A percentile compares a stretch with the other conserved stretches of the same genome.
Evolutionary conservation across 768 basidiomycete species (phyloP).

Genomic region (Suillus spraguei): DNA sequence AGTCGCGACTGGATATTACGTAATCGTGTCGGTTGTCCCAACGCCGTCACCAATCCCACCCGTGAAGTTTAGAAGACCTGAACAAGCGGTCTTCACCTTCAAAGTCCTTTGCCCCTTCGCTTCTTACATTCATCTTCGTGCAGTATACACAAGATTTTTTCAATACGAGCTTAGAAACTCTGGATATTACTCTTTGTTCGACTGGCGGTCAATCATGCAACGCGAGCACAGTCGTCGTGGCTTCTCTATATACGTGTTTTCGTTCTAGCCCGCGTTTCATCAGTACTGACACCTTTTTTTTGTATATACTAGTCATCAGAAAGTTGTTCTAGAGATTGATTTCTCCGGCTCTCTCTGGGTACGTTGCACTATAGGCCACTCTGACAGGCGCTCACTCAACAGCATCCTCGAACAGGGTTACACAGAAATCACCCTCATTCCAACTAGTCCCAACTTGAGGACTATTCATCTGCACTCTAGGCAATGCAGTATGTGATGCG

Average conservation of each 20-base stretch:
- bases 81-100: slow-evolving; percentile 12
- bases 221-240: slow-evolving; percentile 80
- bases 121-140: slow-evolving; percentile 2
- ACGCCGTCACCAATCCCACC: slow-evolving; percentile 28
- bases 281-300: slow-evolving; percentile 47
- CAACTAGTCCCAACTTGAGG: slow-evolving; percentile 74
- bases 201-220: slow-evolving; percentile 49
- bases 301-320: slow-evolving; percentile 91
- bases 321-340: slow-evolving; percentile 92
- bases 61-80: slow-evolving; percentile 16
- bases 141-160: background rate
- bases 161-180: slow-evolving; percentile 2
- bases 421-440: slow-evolving; percentile 89
- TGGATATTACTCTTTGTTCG: slow-evolving; percentile 9
- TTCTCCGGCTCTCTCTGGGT: slow-evolving; percentile 88
- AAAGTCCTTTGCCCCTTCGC: slow-evolving; percentile 10
- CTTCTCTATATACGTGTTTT: slow-evolving; percentile 83
- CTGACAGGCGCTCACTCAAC: slow-evolving; percentile 23
- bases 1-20: slow-evolving; percentile 23
- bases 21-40: slow-evolving; percentile 33
- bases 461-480: slow-evolving; percentile 89
- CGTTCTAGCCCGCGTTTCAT: slow-evolving; percentile 27
- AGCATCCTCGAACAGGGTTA: slow-evolving; percentile 63
- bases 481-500: slow-evolving; percentile 72
- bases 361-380: slow-evolving; percentile 33